Conservation (phyloP, 192 early-diverging fungal genomes). For the Podila verticillata region DNA sequence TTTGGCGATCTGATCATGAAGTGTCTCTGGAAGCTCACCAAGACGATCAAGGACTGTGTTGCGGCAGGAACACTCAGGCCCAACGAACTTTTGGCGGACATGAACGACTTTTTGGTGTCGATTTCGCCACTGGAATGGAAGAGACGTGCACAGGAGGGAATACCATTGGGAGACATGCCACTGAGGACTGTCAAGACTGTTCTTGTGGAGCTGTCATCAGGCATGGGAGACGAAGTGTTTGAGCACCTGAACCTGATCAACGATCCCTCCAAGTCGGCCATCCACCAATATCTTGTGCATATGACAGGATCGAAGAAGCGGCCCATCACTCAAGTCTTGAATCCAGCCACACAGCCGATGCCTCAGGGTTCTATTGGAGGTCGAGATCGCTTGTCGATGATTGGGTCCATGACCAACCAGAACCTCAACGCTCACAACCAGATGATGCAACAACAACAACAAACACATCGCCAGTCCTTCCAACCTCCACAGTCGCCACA, state of each 20-base stretch:
- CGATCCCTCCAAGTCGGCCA: constrained; percentile 68
- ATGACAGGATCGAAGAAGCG: constrained; percentile 62
- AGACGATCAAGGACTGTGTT: constrained; percentile 80
- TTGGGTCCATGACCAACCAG: constrained; percentile 35
- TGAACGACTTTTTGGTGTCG: constrained; percentile 85
- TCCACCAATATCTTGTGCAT: constrained; percentile 71
- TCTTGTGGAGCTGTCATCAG: constrained; percentile 76
- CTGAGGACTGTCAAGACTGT: constrained; percentile 95
- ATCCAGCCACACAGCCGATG: constrained; percentile 20
- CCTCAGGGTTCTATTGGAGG: constrained; percentile 7
- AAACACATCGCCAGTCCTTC: not conserved
- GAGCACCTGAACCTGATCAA: constrained; percentile 70
- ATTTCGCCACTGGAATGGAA: constrained; percentile 92
- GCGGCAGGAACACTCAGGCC: constrained; percentile 67
- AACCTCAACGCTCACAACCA: constrained; percentile 15
- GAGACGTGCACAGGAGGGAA: constrained; percentile 73
- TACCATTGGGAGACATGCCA: constrained; percentile 91
- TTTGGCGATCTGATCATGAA: constrained; percentile 94
- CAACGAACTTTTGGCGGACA: constrained; percentile 73
- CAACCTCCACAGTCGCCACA: constrained; percentile 36
- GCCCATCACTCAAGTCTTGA: constrained; percentile 19
- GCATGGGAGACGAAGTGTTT: constrained; percentile 69
- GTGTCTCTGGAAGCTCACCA: constrained; percentile 97
- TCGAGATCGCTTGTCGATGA: constrained; percentile 21
- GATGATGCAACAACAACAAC: constrained; percentile 37